These are phyloP conservation scores for Solanum chacoense DNA, from an alignment of 305 asterid genomes.

Conservation along the genomic window DNA sequence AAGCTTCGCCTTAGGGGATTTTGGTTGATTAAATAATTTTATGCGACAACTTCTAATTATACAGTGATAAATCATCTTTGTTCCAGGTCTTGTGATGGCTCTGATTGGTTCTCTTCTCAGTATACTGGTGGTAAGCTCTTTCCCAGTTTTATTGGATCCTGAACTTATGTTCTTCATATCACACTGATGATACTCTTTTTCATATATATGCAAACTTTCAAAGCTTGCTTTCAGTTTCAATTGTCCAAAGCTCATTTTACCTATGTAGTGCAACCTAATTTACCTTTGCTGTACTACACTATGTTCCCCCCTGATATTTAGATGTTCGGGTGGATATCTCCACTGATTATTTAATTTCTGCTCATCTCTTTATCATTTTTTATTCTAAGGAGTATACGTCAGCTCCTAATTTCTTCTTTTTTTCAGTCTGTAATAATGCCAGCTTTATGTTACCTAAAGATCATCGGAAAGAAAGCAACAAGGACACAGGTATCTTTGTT, in stretches of 20 bases:
- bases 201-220: background rate
- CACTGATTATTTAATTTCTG: background rate
- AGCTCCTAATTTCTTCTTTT: background rate
- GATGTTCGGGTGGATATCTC: background rate
- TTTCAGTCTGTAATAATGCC: constrained; percentile 42
- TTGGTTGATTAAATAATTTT: background rate
- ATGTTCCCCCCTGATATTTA: background rate
- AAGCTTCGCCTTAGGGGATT: background rate
- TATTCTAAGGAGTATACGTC: background rate
- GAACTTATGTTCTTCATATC: background rate
- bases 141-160: background rate
- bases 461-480: constrained; percentile 34
- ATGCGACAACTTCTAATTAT: background rate
- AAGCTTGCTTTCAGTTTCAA: background rate
- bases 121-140: constrained; percentile 39
- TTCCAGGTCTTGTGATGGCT: constrained; percentile 61
- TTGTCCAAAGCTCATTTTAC: background rate
- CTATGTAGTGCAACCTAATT: background rate
- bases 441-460: constrained; percentile 37
- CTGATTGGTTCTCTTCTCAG: constrained; percentile 56
- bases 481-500: constrained; percentile 20
- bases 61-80: background rate
- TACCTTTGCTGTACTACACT: background rate
- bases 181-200: background rate
- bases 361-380: background rate